Percentiles rank a stretch among this genome's conserved stretches.
phyloP scores from a whole-genome alignment of 2,329 filamentous ascomycete species.

The Chrysosporium queenslandicum region DNA sequence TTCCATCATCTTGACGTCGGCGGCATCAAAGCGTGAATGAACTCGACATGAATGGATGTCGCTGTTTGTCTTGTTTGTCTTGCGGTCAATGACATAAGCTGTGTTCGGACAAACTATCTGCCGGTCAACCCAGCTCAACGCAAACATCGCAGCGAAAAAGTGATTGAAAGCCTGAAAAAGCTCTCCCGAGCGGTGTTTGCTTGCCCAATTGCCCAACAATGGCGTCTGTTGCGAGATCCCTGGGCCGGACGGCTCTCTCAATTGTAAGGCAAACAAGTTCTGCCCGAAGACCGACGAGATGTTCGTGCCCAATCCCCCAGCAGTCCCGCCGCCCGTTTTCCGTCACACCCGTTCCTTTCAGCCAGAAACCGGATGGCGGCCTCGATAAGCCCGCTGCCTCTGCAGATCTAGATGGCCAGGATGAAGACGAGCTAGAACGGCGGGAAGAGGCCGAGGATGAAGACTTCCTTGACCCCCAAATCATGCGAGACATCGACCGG shows the following conservation, averaged over 20 bases:
- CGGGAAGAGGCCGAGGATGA: neutral
- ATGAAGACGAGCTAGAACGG: neutral
- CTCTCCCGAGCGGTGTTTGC: neutral
- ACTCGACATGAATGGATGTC: too few relatives aligned
- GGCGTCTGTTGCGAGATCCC: slow-evolving; percentile 32
- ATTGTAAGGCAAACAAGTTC: slow-evolving; percentile 25
- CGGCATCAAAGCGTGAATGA: neutral
- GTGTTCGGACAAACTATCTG: neutral
- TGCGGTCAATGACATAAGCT: neutral
- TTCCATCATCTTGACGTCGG: neutral
- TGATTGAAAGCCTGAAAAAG: neutral
- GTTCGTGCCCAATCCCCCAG: slow-evolving; percentile 1
- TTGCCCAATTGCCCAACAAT: slow-evolving; percentile 24
- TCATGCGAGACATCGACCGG: slow-evolving; percentile 21
- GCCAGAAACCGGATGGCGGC: neutral
- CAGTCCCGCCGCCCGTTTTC: slow-evolving; percentile 6
- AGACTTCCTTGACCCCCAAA: neutral
- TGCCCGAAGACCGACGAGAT: slow-evolving; percentile 13
- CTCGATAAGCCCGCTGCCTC: neutral
- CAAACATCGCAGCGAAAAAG: neutral
- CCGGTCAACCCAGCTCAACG: neutral
- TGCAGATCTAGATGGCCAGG: neutral
- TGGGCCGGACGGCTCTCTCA: slow-evolving; percentile 29
- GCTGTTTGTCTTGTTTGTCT: too few relatives aligned
- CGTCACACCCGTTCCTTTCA: neutral